phyloP scores from a whole-genome alignment of 1,284 basidiomycete species.

The Trichosporon asahii region DNA sequence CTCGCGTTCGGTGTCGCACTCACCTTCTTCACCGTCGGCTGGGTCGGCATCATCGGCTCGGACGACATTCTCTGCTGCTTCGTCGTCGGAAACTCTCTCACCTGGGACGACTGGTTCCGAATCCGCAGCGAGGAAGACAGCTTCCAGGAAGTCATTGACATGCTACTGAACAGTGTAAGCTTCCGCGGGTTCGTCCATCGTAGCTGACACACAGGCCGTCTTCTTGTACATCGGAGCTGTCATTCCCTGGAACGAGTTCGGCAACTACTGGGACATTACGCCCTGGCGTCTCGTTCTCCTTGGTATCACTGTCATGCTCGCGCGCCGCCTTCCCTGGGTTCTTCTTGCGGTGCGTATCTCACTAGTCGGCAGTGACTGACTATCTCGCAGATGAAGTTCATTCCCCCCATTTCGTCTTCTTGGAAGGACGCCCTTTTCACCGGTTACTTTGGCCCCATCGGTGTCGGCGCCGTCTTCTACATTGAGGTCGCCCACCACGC shows the following conservation, averaged over 20 bases:
- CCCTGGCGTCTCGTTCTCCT: slow-evolving; percentile 80
- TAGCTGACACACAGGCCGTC: slow-evolving; percentile 31
- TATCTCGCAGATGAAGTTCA: slow-evolving; percentile 34
- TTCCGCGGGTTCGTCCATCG: background rate
- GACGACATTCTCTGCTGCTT: slow-evolving; percentile 72
- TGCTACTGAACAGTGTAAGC: slow-evolving; percentile 53
- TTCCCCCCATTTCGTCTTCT: slow-evolving; percentile 38
- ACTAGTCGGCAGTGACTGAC: background rate
- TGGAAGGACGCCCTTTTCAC: slow-evolving; percentile 49
- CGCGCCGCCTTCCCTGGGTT: slow-evolving; percentile 76
- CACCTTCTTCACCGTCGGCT: slow-evolving; percentile 68
- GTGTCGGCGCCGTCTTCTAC: slow-evolving; percentile 56
- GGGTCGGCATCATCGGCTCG: slow-evolving; percentile 78
- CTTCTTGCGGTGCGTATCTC: slow-evolving; percentile 57
- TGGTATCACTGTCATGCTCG: slow-evolving; percentile 69
- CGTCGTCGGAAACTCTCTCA: slow-evolving; percentile 47
- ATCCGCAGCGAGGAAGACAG: slow-evolving; percentile 56
- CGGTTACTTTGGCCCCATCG: slow-evolving; percentile 51
- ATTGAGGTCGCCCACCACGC: slow-evolving; percentile 54
- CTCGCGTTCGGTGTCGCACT: slow-evolving; percentile 49
- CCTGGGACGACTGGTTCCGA: slow-evolving; percentile 54
- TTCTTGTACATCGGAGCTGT: slow-evolving; percentile 90
- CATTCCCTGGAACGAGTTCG: slow-evolving; percentile 65
- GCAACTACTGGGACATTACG: slow-evolving; percentile 57
- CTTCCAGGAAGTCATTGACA: slow-evolving; percentile 59